Conservation (phyloP, 2,329 filamentous ascomycete species). For the Aspergillus floridensis region DNA sequence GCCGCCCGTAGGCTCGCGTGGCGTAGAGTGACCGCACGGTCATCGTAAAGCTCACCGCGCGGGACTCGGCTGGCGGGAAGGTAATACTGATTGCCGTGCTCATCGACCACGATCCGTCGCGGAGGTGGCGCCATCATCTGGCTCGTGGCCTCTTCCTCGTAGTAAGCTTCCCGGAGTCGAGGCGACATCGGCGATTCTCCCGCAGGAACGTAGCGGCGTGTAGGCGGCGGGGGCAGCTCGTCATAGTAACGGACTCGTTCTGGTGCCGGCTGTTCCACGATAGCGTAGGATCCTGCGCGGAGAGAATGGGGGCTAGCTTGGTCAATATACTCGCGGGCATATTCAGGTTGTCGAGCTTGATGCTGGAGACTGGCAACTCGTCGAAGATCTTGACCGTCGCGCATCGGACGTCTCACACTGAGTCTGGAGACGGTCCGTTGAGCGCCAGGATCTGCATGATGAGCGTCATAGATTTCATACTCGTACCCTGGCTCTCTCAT, state of each 20-base stretch:
- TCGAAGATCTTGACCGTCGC: conserved; percentile 47
- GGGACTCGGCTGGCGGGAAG: conserved; percentile 33
- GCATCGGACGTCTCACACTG: conserved; percentile 34
- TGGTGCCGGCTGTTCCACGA: conserved; percentile 38
- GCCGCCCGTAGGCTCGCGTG: conserved; percentile 38
- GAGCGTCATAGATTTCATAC: conserved; percentile 34
- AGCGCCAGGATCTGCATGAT: conserved; percentile 32
- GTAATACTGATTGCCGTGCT: conserved; percentile 77
- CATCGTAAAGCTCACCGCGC: conserved; percentile 35
- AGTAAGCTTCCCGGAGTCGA: conserved; percentile 41
- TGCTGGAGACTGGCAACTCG: conserved; percentile 47
- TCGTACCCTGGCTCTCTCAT: conserved; percentile 35
- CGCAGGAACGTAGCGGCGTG: conserved; percentile 34
- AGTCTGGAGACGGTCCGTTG: conserved; percentile 42
- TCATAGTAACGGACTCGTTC: conserved; percentile 42
- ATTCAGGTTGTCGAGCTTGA: conserved; percentile 43
- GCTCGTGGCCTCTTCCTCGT: conserved; percentile 43
- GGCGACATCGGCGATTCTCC: conserved; percentile 39
- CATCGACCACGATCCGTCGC: conserved; percentile 73
- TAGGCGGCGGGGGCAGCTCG: conserved; percentile 32
- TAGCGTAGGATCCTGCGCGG: conserved; percentile 41
- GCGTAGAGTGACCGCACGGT: conserved; percentile 27
- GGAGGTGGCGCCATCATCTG: conserved; percentile 54
- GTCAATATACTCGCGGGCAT: conserved; percentile 45
- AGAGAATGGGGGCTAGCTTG: conserved; percentile 36